These are phyloP conservation scores for Paramecium biaurelia DNA, from an alignment of 73 alveolate genomes.

Conservation along the genomic window DNA sequence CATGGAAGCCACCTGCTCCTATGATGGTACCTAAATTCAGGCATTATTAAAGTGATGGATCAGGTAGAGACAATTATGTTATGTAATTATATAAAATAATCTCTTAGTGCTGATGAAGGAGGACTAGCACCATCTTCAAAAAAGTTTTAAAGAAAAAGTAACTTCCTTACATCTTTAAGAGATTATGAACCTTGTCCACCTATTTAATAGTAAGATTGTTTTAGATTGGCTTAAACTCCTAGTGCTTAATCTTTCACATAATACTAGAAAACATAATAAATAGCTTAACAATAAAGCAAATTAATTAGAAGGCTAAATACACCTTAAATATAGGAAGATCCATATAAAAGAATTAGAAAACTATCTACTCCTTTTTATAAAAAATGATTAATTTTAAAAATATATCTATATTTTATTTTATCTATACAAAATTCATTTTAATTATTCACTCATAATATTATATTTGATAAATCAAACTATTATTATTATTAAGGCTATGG, in stretches of 20 bases:
- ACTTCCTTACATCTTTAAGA: background rate
- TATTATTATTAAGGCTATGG: background rate
- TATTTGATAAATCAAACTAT: conserved; percentile 22
- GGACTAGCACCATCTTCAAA: background rate
- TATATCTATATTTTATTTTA: background rate
- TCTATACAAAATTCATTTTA: background rate
- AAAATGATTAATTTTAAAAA: background rate
- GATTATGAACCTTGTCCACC: background rate
- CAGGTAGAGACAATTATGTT: background rate
- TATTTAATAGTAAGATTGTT: background rate
- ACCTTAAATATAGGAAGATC: background rate
- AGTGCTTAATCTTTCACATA: background rate
- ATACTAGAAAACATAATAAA: background rate
- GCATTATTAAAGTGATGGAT: background rate
- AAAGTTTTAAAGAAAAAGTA: background rate
- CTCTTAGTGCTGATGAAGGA: background rate
- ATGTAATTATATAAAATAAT: background rate
- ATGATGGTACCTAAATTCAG: background rate
- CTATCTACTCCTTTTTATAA: background rate
- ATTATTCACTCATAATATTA: background rate
- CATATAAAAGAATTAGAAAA: background rate
- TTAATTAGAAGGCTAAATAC: background rate
- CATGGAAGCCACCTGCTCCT: background rate
- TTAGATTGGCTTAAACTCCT: background rate
- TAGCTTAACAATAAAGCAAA: background rate